Conservation (phyloP, 345 rosid genomes). For the Geranium brycei region DNA sequence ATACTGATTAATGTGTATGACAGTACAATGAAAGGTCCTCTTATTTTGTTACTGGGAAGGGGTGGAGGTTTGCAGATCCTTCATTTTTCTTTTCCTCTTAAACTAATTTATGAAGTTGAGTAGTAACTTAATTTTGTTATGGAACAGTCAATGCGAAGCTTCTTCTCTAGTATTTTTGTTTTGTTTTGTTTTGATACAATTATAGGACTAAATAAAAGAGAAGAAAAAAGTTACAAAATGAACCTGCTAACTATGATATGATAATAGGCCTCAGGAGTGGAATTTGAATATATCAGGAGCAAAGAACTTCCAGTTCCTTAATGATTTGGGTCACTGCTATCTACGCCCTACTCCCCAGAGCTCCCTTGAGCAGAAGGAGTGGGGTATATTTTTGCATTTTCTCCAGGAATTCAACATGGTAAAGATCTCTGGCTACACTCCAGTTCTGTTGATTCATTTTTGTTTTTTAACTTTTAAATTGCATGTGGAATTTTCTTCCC, state of each 20-base stretch:
- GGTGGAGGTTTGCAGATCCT: neutral
- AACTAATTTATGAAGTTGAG: neutral
- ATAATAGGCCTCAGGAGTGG: constrained; percentile 14
- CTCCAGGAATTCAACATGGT: constrained; percentile 13
- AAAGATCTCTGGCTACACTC: constrained; percentile 5
- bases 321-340: constrained; percentile 8
- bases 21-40: neutral
- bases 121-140: neutral
- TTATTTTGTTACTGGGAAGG: neutral
- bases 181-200: neutral
- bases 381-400: constrained; percentile 17
- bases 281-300: constrained; percentile 11
- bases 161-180: neutral
- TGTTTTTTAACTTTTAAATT: neutral
- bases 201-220: neutral
- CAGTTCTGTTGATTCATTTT: neutral
- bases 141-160: neutral
- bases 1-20: neutral
- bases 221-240: neutral
- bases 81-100: too few relatives aligned
- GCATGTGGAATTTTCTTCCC: neutral
- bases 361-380: constrained; percentile 15
- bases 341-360: constrained; percentile 18
- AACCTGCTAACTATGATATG: neutral
- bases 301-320: constrained; percentile 2